Conservation (phyloP, 768 basidiomycete genomes). For the Boletus reticulatus region DNA sequence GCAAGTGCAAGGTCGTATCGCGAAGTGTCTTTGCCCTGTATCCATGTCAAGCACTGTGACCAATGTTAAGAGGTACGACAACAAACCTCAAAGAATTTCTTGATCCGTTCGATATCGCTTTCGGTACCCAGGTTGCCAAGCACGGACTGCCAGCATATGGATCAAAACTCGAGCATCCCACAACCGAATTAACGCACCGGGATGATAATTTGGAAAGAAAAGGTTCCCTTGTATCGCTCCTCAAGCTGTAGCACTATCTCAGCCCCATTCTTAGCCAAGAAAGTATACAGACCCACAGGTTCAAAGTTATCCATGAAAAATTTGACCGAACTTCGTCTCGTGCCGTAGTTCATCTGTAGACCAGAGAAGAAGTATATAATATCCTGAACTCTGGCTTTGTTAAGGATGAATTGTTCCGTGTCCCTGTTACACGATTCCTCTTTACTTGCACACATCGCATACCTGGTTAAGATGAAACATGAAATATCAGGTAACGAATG, state of each 20-base stretch:
- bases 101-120: conserved; percentile 60
- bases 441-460: conserved; percentile 60
- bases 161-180: background rate
- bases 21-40: conserved; percentile 62
- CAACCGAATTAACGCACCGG: conserved; percentile 37
- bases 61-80: background rate
- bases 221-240: conserved; percentile 71
- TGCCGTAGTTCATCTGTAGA: conserved; percentile 52
- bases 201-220: conserved; percentile 51
- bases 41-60: background rate
- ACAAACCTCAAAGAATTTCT: conserved; percentile 74
- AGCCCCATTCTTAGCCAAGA: background rate
- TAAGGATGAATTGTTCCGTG: conserved; percentile 60
- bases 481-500: background rate
- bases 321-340: conserved; percentile 50
- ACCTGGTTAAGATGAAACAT: conserved; percentile 35
- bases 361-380: conserved; percentile 61
- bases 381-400: conserved; percentile 58
- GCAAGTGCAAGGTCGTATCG: conserved; percentile 63
- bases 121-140: conserved; percentile 57
- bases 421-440: conserved; percentile 56
- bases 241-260: conserved; percentile 41
- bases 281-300: conserved; percentile 38
- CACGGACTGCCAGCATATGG: conserved; percentile 28
- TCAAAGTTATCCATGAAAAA: conserved; percentile 75